These are phyloP conservation scores for Huiozyma sinensis DNA, from an alignment of 805 yeast genomes.

Conservation along the genomic window DNA sequence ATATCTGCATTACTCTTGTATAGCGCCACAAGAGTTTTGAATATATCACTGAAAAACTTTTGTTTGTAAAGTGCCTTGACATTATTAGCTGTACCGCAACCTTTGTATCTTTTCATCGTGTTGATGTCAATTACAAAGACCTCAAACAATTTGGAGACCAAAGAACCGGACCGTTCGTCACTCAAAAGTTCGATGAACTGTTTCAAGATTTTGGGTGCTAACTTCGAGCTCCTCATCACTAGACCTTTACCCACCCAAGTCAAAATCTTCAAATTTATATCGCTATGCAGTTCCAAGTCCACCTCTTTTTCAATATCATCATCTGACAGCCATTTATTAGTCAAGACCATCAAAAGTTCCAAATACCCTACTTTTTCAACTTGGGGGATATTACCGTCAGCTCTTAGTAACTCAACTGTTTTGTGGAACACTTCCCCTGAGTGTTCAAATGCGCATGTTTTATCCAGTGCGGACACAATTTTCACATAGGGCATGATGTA, in stretches of 20 bases:
- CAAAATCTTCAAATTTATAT: slow-evolving; percentile 38
- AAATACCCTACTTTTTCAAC: slow-evolving; percentile 21
- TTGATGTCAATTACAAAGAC: slow-evolving; percentile 59
- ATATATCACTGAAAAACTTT: slow-evolving; percentile 50
- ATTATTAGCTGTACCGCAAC: slow-evolving; percentile 39
- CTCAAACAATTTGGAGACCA: slow-evolving; percentile 47
- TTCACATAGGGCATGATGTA: slow-evolving; percentile 34
- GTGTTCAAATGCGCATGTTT: slow-evolving; percentile 19
- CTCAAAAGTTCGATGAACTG: slow-evolving; percentile 30
- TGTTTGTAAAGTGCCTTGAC: slow-evolving; percentile 71
- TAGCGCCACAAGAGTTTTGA: slow-evolving; percentile 44
- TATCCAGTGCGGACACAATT: slow-evolving; percentile 44
- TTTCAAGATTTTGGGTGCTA: slow-evolving; percentile 27
- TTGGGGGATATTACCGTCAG: not conserved
- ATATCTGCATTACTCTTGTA: slow-evolving; percentile 28
- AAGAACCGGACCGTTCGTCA: slow-evolving; percentile 25
- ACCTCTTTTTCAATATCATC: slow-evolving; percentile 6
- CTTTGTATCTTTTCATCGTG: slow-evolving; percentile 40
- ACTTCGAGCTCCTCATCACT: slow-evolving; percentile 43
- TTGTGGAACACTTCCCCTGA: slow-evolving; percentile 5
- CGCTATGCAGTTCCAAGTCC: slow-evolving; percentile 9
- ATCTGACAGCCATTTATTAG: slow-evolving; percentile 24
- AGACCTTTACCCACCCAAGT: slow-evolving; percentile 71
- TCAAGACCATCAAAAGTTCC: slow-evolving; percentile 18
- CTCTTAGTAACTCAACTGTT: not conserved